Base-by-base conservation (phyloP, 306 rosid species). In the Inga laurina region DNA sequence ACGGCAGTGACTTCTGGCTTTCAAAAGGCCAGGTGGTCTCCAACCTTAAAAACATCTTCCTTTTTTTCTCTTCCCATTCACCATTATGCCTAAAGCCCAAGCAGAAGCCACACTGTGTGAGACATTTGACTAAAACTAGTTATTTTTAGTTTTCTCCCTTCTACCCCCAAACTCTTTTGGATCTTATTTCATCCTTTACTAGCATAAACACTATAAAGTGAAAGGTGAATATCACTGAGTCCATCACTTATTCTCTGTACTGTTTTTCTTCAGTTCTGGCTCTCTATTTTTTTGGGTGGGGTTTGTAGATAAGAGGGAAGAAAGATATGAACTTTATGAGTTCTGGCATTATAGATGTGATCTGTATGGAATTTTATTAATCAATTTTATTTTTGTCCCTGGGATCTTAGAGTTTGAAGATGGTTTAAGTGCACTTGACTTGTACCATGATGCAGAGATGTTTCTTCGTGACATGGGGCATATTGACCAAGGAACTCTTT, bases 401-500 rank as follows among this genome's bases (percentile, higher is more conserved):
- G 6, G 14, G 56, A 14, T 49, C 92, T 89, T 86, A n/a, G n/a
- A n/a, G n/a, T n/a, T n/a, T n/a, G n/a, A n/a, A n/a, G 93, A 89
- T 86, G 97, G 90, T 10, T 81, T 91, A 35, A 71, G 87, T 73
- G 93, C 84, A 64, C 51, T 96, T 62, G 99, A 93, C 61, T 74
- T 86, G 76, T 91, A 2, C 79, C 89, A 82, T 61, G 97, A 96
- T 90, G 94, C 92, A 5, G 79, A 82, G 86, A 85, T 94, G 94
- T 91, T 90, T 86, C 82, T 93, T 59, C 79, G 70, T 69, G 98
- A 89, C 75, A 68, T 93, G 83, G 98, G 82, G 48, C 81, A 85
- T 72, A 46, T 80, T 7, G 74, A 74, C 54, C 83, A 78, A 30
- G 90, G 64, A 74, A 44, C 88, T 41, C 30, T 77, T 81, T 75